phyloP scores from a whole-genome alignment of 2,329 filamentous ascomycete genomes.

The Ceratocystis cacaofunesta region DNA sequence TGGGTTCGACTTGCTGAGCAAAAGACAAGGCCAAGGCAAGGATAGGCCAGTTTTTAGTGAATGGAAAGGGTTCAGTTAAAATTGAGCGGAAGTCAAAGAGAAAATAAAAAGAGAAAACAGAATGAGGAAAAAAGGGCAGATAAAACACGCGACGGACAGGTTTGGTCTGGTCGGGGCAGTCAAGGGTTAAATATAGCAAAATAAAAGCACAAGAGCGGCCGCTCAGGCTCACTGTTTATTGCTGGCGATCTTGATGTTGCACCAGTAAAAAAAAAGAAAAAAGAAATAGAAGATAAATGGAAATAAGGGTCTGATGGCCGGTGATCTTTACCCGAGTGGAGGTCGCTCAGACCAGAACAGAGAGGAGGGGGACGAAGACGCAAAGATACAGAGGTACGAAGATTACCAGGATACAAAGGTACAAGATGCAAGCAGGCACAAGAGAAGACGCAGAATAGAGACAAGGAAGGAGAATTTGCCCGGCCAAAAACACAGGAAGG shows the following conservation, averaged over 20 bases:
- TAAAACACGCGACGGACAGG: conserved; percentile 5
- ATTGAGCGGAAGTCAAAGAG: conserved; percentile 7
- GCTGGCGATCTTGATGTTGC: not conserved
- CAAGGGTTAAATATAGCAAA: conserved; percentile 5
- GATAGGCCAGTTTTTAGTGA: not conserved
- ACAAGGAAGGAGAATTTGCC: not conserved
- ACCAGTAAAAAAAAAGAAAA: not conserved
- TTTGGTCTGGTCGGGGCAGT: not conserved
- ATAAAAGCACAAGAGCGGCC: not conserved
- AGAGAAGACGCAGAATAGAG: not conserved
- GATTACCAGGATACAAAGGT: not conserved
- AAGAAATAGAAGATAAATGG: not conserved
- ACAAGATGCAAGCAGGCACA: not conserved
- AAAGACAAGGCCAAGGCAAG: not conserved
- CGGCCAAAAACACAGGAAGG: not conserved
- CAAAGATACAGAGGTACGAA: not conserved
- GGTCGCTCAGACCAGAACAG: not conserved
- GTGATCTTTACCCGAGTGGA: not conserved
- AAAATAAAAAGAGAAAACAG: not conserved
- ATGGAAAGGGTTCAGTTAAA: conserved; percentile 4
- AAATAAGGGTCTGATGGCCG: not conserved
- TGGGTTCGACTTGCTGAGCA: not conserved
- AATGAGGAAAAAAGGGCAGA: conserved; percentile 9
- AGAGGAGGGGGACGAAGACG: not conserved
- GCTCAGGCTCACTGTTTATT: not conserved